A percentile compares a stretch with the other conserved stretches of the same genome.
Conservation (phyloP, 176 grass and related monocot genomes). For the Pontederia paniculata region DNA sequence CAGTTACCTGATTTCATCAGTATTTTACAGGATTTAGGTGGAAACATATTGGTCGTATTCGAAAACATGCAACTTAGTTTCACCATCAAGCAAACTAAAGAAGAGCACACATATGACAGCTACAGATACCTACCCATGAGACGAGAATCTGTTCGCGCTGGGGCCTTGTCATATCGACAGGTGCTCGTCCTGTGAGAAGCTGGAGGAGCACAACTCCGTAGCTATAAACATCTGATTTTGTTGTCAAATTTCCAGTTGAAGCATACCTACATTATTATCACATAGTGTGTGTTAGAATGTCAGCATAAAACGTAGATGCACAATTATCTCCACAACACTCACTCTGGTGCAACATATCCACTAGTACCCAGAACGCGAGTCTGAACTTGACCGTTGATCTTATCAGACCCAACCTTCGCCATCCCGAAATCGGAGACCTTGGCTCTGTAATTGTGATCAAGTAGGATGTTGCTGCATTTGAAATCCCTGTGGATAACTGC, state of each 20-base stretch:
- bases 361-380: slow-evolving; percentile 96
- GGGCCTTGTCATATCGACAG: slow-evolving; percentile 63
- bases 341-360: slow-evolving; percentile 95
- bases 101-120: not conserved
- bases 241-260: slow-evolving; percentile 91
- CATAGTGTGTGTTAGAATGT: not conserved
- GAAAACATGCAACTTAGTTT: not conserved
- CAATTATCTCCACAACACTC: slow-evolving; percentile 1
- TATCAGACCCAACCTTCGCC: slow-evolving; percentile 92
- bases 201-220: slow-evolving; percentile 85
- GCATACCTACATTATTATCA: slow-evolving; percentile 43
- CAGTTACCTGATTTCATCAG: no score
- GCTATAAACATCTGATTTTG: slow-evolving; percentile 95
- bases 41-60: no score
- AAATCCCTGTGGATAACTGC: slow-evolving; percentile 96
- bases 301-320: not conserved
- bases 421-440: slow-evolving; percentile 77
- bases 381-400: slow-evolving; percentile 74
- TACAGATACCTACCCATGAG: slow-evolving; percentile 56
- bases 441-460: slow-evolving; percentile 65
- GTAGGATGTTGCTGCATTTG: slow-evolving; percentile 72
- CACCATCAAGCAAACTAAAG: not conserved
- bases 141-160: slow-evolving; percentile 84
- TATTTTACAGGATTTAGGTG: no score
- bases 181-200: slow-evolving; percentile 74